These are phyloP conservation scores for Lasiodiplodia citricola DNA, from an alignment of 2,329 filamentous ascomycete species.

Conservation along the genomic window DNA sequence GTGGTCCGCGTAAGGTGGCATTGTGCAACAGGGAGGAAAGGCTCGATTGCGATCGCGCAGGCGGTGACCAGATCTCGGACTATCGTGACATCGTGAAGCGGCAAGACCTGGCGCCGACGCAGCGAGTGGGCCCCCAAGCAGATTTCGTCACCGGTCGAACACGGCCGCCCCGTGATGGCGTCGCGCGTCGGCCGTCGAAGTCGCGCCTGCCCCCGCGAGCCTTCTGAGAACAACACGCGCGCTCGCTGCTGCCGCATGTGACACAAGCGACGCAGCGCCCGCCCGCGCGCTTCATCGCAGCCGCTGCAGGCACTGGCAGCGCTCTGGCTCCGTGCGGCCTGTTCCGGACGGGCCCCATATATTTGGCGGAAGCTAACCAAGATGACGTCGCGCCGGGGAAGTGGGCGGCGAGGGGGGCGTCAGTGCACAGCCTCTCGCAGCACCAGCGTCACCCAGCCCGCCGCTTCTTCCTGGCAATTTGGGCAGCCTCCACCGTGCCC, in stretches of 20 bases:
- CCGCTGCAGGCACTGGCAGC: background rate
- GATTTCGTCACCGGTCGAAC: constrained; percentile 13
- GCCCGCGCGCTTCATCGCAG: background rate
- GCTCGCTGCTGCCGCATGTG: constrained; percentile 16
- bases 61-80: constrained; percentile 23
- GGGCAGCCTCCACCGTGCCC: constrained; percentile 11
- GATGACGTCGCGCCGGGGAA: constrained; percentile 22
- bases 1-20: background rate
- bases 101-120: background rate
- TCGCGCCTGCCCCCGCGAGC: background rate
- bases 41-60: constrained; percentile 15
- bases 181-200: background rate
- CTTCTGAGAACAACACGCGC: background rate
- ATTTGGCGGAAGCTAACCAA: constrained; percentile 10
- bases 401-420: constrained; percentile 8
- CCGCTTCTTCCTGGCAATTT: constrained; percentile 17
- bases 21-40: constrained; percentile 3
- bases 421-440: constrained; percentile 18
- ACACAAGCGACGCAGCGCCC: constrained; percentile 1
- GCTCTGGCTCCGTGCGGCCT: constrained; percentile 3
- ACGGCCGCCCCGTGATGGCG: background rate
- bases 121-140: background rate
- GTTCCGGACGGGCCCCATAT: constrained; percentile 13
- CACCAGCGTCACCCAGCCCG: constrained; percentile 3
- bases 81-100: constrained; percentile 22